Conservation (phyloP, 2,329 filamentous ascomycete genomes). For the Geoglossum cookeanum region DNA sequence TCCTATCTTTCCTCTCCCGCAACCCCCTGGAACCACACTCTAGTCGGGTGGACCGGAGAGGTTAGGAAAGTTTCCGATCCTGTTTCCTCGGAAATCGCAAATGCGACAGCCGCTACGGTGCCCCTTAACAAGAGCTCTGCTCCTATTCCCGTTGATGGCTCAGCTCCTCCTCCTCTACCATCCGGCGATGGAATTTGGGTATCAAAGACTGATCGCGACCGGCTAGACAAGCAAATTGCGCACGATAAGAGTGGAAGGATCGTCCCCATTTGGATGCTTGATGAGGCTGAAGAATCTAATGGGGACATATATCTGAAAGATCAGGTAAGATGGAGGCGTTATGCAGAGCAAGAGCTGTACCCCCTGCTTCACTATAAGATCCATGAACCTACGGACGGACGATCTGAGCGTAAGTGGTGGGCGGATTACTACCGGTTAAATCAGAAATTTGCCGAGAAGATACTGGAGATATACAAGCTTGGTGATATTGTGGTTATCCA, state of each 20-base stretch:
- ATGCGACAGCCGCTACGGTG: slow-evolving; percentile 23
- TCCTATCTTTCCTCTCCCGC: slow-evolving; percentile 62
- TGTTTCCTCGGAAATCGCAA: slow-evolving; percentile 28
- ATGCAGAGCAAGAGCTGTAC: slow-evolving; percentile 81
- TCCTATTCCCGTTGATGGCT: slow-evolving; percentile 53
- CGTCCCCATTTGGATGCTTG: slow-evolving; percentile 73
- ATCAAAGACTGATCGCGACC: slow-evolving; percentile 46
- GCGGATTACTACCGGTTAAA: slow-evolving; percentile 88
- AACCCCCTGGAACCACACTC: slow-evolving; percentile 74
- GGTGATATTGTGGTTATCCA: slow-evolving; percentile 87
- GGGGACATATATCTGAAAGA: slow-evolving; percentile 57
- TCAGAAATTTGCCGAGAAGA: slow-evolving; percentile 74
- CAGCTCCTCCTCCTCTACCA: slow-evolving; percentile 36
- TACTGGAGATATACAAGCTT: slow-evolving; percentile 74
- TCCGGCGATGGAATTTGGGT: slow-evolving; percentile 52
- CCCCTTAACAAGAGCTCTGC: slow-evolving; percentile 58
- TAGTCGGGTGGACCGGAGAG: slow-evolving; percentile 92
- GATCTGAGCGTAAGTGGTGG: slow-evolving; percentile 67
- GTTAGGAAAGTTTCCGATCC: slow-evolving; percentile 32
- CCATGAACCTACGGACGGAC: slow-evolving; percentile 72
- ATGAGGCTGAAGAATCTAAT: slow-evolving; percentile 50
- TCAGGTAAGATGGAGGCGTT: slow-evolving; percentile 71
- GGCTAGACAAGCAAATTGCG: slow-evolving; percentile 55
- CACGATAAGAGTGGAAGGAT: slow-evolving; percentile 60
- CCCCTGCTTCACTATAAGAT: slow-evolving; percentile 93